Percentiles rank a stretch among this genome's conserved stretches.
Conservation (phyloP, 2,329 filamentous ascomycete species). For the Saccharata proteae region DNA sequence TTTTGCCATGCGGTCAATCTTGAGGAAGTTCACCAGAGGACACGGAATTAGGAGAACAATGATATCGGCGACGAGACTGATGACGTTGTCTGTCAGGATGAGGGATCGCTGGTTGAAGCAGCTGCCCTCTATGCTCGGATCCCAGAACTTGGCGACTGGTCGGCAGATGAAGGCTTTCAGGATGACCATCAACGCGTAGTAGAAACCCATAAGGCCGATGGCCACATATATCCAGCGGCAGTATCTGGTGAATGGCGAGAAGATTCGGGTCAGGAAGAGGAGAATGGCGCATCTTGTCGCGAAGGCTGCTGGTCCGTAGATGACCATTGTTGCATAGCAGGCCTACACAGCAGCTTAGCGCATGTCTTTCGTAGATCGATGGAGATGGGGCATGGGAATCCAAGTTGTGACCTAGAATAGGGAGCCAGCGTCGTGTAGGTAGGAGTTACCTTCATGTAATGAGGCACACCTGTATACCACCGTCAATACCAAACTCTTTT, state of each 20-base stretch:
- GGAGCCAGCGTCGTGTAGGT: no score
- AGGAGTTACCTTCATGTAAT: no score
- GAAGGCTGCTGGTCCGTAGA: constrained; percentile 30
- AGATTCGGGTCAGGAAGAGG: constrained; percentile 26
- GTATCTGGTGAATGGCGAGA: constrained; percentile 22
- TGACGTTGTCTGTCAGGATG: constrained; percentile 26
- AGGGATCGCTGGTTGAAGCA: constrained; percentile 27
- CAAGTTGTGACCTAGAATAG: no score
- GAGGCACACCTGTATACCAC: no score
- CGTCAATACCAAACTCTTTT: no score
- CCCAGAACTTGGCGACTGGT: constrained; percentile 26
- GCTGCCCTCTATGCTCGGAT: constrained; percentile 10
- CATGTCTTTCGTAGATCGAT: no score
- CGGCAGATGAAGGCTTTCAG: constrained; percentile 28
- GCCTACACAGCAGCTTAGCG: no score
- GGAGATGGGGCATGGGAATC: no score
- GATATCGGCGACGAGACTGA: constrained; percentile 26
- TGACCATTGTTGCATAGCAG: constrained; percentile 25
- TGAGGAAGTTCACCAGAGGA: constrained; percentile 27
- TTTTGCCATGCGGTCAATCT: constrained; percentile 25
- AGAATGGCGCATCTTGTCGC: constrained; percentile 27
- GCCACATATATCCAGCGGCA: constrained; percentile 24
- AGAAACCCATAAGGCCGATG: constrained; percentile 20
- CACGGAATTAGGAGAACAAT: constrained; percentile 25
- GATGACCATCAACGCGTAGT: constrained; percentile 24